Percentiles rank a stretch among this genome's conserved stretches.
These are phyloP conservation scores for Candida tunisiensis DNA, from an alignment of 1,139 yeast species.

Conservation along the genomic window DNA sequence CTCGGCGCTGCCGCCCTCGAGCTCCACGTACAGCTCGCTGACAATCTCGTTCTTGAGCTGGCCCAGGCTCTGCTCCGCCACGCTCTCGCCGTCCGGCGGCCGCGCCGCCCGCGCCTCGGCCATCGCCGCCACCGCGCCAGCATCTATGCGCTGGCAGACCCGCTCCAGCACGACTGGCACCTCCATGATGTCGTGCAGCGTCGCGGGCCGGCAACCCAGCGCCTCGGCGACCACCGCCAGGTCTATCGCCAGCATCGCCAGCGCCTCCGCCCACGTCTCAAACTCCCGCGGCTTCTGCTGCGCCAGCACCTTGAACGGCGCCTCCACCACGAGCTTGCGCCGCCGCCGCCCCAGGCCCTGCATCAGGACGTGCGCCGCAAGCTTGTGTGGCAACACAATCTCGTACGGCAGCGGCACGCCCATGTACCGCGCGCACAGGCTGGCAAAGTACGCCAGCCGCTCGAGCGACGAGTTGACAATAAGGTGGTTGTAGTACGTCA, in stretches of 20 bases:
- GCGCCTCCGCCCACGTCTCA: slow-evolving; percentile 13
- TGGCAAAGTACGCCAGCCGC: slow-evolving; percentile 14
- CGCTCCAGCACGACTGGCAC: slow-evolving; percentile 7
- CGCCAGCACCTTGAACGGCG: slow-evolving; percentile 7
- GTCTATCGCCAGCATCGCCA: slow-evolving; percentile 19
- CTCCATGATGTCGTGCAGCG: slow-evolving; percentile 6
- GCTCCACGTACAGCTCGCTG: slow-evolving; percentile 15
- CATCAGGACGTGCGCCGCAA: slow-evolving; percentile 10
- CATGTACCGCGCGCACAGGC: slow-evolving; percentile 17
- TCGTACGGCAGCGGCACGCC: slow-evolving; percentile 17
- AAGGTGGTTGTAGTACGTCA: slow-evolving; percentile 13
- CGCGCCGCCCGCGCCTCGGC: slow-evolving; percentile 6
- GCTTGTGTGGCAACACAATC: slow-evolving; percentile 13
- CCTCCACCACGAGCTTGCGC: slow-evolving; percentile 1
- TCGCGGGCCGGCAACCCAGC: slow-evolving; percentile 6
- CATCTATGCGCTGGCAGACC: slow-evolving; percentile 6
- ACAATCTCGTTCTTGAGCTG: slow-evolving; percentile 17
- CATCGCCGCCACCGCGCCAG: slow-evolving; percentile 4
- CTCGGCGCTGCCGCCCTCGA: slow-evolving; percentile 19
- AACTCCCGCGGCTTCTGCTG: slow-evolving; percentile 13
- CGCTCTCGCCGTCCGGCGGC: slow-evolving; percentile 8
- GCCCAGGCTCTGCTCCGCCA: slow-evolving; percentile 16
- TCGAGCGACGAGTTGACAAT: slow-evolving; percentile 17
- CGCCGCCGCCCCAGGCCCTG: too few relatives aligned
- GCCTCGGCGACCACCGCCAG: slow-evolving; percentile 10